These are phyloP conservation scores for Plasmodium sp. DNA, from an alignment of 169 alveolate genomes.

Conservation along the genomic window DNA sequence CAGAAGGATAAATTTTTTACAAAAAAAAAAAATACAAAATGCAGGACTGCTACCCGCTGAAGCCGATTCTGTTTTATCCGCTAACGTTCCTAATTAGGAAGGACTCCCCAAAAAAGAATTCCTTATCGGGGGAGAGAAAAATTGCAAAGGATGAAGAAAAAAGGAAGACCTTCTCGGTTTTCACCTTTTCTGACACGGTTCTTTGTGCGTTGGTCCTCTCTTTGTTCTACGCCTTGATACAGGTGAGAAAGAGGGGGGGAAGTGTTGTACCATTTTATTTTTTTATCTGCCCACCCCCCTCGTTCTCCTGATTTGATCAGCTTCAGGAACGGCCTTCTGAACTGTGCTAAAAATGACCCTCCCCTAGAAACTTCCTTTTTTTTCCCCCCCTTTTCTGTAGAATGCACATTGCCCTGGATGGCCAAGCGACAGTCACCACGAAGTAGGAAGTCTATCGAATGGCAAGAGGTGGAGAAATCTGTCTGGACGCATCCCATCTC, in stretches of 20 bases:
- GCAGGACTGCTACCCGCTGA: background rate
- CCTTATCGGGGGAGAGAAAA: background rate
- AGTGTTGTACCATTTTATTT: background rate
- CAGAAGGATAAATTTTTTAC: background rate
- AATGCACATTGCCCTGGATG: background rate
- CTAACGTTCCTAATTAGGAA: background rate
- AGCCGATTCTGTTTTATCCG: background rate
- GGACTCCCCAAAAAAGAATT: background rate
- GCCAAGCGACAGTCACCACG: background rate
- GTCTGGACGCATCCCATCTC: constrained; percentile 1
- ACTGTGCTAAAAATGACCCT: background rate
- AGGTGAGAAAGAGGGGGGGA: background rate
- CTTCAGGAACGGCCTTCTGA: background rate
- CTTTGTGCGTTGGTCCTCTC: background rate
- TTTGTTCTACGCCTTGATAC: background rate
- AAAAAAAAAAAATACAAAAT: background rate
- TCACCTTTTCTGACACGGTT: background rate
- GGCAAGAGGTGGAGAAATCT: background rate
- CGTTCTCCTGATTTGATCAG: background rate
- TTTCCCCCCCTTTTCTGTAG: background rate
- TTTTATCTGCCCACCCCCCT: background rate
- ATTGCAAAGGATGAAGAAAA: background rate
- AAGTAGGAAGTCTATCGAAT: background rate
- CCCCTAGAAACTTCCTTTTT: background rate
- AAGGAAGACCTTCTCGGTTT: background rate